Base-by-base conservation (phyloP, 306 rosid species). In the Comarum palustre region DNA sequence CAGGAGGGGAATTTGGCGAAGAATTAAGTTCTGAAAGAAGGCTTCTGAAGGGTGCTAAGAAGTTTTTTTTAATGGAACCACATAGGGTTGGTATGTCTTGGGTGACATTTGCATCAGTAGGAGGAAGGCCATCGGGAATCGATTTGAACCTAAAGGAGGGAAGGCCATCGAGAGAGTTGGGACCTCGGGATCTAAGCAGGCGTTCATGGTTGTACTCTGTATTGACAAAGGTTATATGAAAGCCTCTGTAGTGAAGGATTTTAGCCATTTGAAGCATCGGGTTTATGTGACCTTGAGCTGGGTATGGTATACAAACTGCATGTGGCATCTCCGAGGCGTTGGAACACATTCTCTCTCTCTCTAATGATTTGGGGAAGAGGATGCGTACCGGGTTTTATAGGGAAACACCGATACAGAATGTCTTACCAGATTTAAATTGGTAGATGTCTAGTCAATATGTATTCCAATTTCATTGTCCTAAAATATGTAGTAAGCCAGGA, bases 221-320 rank as follows among this genome's bases (percentile, higher is more conserved):
- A 74, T 82, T 45, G 29, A 82, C 80, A 9, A 77, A 78, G 46
- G 86, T 78, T 24, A 78, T 63, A 20, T 78, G 80, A 16, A 78
- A 82, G 58, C 86, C 83, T 11, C 36, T 63, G 75, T 9, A 4
- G 34, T 82, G 78, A 13, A 78, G 83, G 29, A 78, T 64, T 47
- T 82, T 82, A 36, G 83, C 80, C 6, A 82, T 15, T n/a, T 71
- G 71, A 0, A 78, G 48, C 86, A 78, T 82, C 5, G 86, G 75
- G 51, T 73, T 82, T 29, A 82, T 50, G 43, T 82, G 82, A 57
- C 83, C 75, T 60, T 78, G 83, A 15, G 80, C 83, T 6, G 86
- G 83, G 52, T 5, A 48, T 24, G 76, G 81, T 15, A 72, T n/a
- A 63, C 77, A 77, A 17, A 77, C 76, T 13, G 48, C 80, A 25